phyloP scores from a whole-genome alignment of 2,329 filamentous ascomycete species.

The Colletotrichum tropicale region DNA sequence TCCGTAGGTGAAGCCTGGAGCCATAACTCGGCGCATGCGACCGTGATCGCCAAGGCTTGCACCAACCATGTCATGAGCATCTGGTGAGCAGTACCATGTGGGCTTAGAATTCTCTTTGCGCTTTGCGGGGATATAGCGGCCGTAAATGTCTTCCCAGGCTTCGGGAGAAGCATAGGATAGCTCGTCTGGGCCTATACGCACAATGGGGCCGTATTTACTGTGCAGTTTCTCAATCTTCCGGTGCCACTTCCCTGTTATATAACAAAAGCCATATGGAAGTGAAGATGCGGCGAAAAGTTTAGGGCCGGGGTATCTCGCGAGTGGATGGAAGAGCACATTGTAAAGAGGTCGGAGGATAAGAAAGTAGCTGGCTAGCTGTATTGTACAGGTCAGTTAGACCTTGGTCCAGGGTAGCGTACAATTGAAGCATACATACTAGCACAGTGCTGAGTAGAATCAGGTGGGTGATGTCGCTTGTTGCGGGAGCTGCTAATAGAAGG shows the following conservation, averaged over 20 bases:
- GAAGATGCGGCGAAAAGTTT: not conserved
- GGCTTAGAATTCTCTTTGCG: slow-evolving; percentile 9
- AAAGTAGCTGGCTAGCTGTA: not conserved
- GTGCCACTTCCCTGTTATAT: slow-evolving; percentile 25
- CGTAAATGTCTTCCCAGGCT: slow-evolving; percentile 45
- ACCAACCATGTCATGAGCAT: slow-evolving; percentile 20
- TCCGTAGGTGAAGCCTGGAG: slow-evolving; percentile 25
- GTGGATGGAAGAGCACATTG: not conserved
- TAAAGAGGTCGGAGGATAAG: not conserved
- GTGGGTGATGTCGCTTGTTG: not conserved
- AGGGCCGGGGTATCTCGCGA: not conserved
- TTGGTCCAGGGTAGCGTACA: not conserved
- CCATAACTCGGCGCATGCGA: slow-evolving; percentile 3
- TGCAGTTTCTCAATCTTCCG: slow-evolving; percentile 35
- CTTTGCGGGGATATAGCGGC: slow-evolving; percentile 21
- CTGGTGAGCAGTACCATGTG: not conserved
- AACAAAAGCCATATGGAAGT: not conserved
- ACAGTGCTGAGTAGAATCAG: not conserved
- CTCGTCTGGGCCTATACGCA: slow-evolving; percentile 50
- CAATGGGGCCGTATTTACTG: slow-evolving; percentile 44
- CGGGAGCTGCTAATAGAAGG: not conserved
- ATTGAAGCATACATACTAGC: not conserved
- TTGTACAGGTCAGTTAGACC: not conserved
- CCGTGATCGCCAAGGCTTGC: not conserved
- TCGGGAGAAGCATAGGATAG: slow-evolving; percentile 44